Conservation (phyloP, 768 basidiomycete species). For the Ephemerocybe angulata region DNA sequence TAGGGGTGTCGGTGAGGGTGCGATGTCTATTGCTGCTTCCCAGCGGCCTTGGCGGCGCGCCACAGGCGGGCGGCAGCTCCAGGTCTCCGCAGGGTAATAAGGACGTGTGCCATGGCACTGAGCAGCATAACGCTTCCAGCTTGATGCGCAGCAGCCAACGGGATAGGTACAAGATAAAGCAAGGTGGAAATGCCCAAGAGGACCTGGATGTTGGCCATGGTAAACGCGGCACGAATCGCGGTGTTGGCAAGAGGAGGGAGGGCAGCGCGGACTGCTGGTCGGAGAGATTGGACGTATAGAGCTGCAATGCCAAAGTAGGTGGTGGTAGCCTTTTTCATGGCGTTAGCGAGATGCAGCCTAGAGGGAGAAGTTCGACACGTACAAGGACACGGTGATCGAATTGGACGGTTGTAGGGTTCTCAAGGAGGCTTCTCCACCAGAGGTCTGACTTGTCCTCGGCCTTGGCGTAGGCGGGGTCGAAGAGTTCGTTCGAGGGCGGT, state of each 20-base stretch:
- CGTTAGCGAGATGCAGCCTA: not conserved
- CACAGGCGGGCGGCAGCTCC: conserved; percentile 59
- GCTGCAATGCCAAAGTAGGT: conserved; percentile 71
- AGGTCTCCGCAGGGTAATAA: conserved; percentile 70
- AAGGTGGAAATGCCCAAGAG: conserved; percentile 65
- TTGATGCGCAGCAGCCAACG: conserved; percentile 91
- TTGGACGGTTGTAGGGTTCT: conserved; percentile 97
- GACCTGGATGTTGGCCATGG: conserved; percentile 82
- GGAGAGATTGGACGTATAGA: conserved; percentile 58
- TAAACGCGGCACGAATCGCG: conserved; percentile 60
- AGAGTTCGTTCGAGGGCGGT: conserved; percentile 80
- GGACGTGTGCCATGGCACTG: conserved; percentile 75
- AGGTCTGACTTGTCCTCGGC: conserved; percentile 63
- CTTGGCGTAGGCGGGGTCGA: conserved; percentile 73
- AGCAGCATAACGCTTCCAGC: conserved; percentile 89
- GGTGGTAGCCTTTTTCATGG: conserved; percentile 62
- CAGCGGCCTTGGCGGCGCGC: conserved; percentile 31
- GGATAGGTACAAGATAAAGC: conserved; percentile 88
- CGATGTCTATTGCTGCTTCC: not conserved
- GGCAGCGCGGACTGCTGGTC: conserved; percentile 51
- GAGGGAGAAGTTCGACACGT: conserved; percentile 23
- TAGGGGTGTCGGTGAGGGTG: not conserved
- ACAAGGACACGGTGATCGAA: conserved; percentile 94
- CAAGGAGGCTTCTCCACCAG: conserved; percentile 96
- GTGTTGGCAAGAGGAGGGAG: conserved; percentile 61